Base-by-base conservation (phyloP, 805 yeast genomes). In the Saturnispora quitensis region DNA sequence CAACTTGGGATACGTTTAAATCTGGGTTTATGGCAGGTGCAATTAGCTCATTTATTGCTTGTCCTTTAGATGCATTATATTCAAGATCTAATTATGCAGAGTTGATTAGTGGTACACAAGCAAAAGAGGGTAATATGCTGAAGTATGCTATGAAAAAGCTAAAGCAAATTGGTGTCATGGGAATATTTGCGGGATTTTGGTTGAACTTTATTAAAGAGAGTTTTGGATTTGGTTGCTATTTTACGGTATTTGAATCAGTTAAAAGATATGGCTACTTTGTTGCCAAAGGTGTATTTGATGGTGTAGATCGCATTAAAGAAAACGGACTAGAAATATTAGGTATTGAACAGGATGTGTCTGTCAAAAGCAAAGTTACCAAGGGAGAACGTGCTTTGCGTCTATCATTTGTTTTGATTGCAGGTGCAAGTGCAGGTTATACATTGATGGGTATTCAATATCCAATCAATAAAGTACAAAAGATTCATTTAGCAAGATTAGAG, bases 1-100 rank as follows among this genome's bases (percentile, higher is more conserved):
- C 56, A 9, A 51, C 50, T 6, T 62, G 71, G 52, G 89, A 86
- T 58, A 81, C 89, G 0, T 79, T 87, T 67, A 66, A 80, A 46
- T 88, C 97, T 0, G 98, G 98, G 0, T 80, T 83, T 51, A 56
- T 87, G 0, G 97, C 97, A 0, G 97, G 97, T 1, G 80, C 84
- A 0, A 80, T 82, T 24, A 96, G 93, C 60, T 85, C 95, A n/a
- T 68, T 88, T 17, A 90, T 88, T 0, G 96, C 96, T 2, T 91
- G 97, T 1, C 98, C 98, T 0, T 74, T 91, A 4, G 97, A 91
- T 67, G 96, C 97, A 7, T 80, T 91, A 3, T 86, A 84, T 61
- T 80, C 95, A 1, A 74, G 97, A 57, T 86, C 90, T 56, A 75
- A 82, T 1, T 83, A 88, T 5, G 78, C 84, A 10, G 96, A 89